Base-by-base conservation (phyloP, 257 asterid genomes). In the Misopates orontium region DNA sequence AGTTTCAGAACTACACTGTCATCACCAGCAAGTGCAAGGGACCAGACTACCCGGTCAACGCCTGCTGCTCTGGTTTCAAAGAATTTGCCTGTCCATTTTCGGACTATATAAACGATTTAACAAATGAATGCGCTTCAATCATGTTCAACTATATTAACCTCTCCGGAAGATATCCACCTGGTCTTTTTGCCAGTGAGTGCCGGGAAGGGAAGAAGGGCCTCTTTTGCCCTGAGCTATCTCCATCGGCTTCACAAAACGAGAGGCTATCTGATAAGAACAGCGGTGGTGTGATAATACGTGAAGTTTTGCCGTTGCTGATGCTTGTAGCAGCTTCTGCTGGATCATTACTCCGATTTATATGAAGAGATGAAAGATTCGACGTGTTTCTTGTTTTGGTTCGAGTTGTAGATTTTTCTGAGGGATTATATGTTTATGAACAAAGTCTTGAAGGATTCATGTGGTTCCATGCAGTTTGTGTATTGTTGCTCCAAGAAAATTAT, bases 21-120 rank as follows among this genome's bases (percentile, higher is more conserved):
- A 32, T 82, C 73, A 79, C 78, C 13, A 75, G 80, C 72, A 59
- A 71, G 19, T 84, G 90, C 82, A 79, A 62, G 57, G 82, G 47
- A 25, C 87, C 87, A 1, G 17, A 60, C 7, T 84, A 74, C 69
- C 41, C 68, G 19, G 41, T 73, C 0, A 59, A 56, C 0, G 64
- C 14, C 4, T 84, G 90, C 13, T 84, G 87, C 55, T 40, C 77
- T 16, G 74, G 77, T 21, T 22, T 77, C 0, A 77, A 64, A 66
- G 72, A 73, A 9, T 66, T 83, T 12, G 81, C 75, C 0, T 83
- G 89, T 64, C 89, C 76, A 0, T 64, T 71, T n/a, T 55, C 2
- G 1, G 83, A 71, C n/a, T 17, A 68, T 5, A 0, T 83, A 8
- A 74, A 76, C 11, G 83, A 78, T 74, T 19, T 41, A 22, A 23